These are phyloP conservation scores for Taphrina flavorubra DNA, from an alignment of 1,139 yeast genomes.

Conservation along the genomic window DNA sequence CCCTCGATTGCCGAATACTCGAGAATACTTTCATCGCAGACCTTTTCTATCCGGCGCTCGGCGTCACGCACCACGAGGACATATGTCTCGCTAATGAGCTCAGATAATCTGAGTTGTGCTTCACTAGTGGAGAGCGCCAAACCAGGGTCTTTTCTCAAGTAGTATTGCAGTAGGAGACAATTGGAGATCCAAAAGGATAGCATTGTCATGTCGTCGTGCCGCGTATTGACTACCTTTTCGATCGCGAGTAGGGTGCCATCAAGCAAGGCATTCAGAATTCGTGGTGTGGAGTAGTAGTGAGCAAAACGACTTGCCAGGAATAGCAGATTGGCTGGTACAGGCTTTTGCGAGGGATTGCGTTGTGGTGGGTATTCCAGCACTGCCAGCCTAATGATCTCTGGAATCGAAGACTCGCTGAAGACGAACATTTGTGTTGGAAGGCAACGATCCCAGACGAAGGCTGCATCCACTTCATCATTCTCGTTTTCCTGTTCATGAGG, in stretches of 20 bases:
- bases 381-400: slow-evolving; percentile 53
- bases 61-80: slow-evolving; percentile 53
- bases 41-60: slow-evolving; percentile 53
- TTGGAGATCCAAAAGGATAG: slow-evolving; percentile 57
- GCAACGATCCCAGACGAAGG: slow-evolving; percentile 54
- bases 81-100: slow-evolving; percentile 52
- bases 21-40: slow-evolving; percentile 54
- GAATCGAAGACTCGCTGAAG: slow-evolving; percentile 52
- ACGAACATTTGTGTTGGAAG: slow-evolving; percentile 54
- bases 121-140: slow-evolving; percentile 50
- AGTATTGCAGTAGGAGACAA: slow-evolving; percentile 53
- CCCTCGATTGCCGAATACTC: slow-evolving; percentile 58
- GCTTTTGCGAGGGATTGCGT: slow-evolving; percentile 53
- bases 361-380: slow-evolving; percentile 54
- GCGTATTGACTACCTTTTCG: slow-evolving; percentile 49
- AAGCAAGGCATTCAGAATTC: slow-evolving; percentile 51
- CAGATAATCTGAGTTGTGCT: slow-evolving; percentile 51
- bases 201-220: slow-evolving; percentile 54
- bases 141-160: slow-evolving; percentile 53
- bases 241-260: slow-evolving; percentile 53
- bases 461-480: slow-evolving; percentile 45
- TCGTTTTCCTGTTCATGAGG: slow-evolving; percentile 45
- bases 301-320: slow-evolving; percentile 56
- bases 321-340: slow-evolving; percentile 56
- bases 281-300: slow-evolving; percentile 52